Percentiles rank a stretch among this genome's conserved stretches.
These are phyloP conservation scores for Penicillium bialowiezense DNA, from an alignment of 495 filamentous ascomycete species.

Conservation along the genomic window DNA sequence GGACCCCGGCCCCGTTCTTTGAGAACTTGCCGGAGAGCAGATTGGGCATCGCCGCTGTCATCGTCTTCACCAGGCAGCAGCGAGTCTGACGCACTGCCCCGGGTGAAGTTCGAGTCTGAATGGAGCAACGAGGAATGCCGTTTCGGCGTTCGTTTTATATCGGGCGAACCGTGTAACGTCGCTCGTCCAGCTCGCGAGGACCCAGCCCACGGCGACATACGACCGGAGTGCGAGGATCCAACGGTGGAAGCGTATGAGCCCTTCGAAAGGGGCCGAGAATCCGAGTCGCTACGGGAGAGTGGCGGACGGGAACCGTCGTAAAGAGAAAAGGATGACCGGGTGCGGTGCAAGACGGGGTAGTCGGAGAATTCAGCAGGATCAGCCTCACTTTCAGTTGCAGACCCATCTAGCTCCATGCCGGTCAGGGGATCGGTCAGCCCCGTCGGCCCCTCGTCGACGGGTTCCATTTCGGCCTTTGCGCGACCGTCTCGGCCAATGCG, in stretches of 20 bases:
- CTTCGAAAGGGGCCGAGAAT: slow-evolving; percentile 51
- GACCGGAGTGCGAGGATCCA: slow-evolving; percentile 41
- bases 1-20: slow-evolving; percentile 58
- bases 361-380: slow-evolving; percentile 65
- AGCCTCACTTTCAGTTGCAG: slow-evolving; percentile 46
- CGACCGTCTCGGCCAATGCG: slow-evolving; percentile 69
- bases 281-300: slow-evolving; percentile 52
- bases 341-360: slow-evolving; percentile 62
- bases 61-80: slow-evolving; percentile 51
- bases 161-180: slow-evolving; percentile 28
- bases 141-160: slow-evolving; percentile 39
- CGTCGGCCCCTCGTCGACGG: slow-evolving; percentile 46
- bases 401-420: slow-evolving; percentile 47
- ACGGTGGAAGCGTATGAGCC: slow-evolving; percentile 48
- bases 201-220: slow-evolving; percentile 42
- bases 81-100: slow-evolving; percentile 51
- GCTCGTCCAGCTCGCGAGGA: slow-evolving; percentile 30
- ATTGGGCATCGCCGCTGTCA: slow-evolving; percentile 51
- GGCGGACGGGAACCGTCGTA: slow-evolving; percentile 49
- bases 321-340: slow-evolving; percentile 59
- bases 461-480: slow-evolving; percentile 67
- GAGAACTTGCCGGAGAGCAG: slow-evolving; percentile 71
- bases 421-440: slow-evolving; percentile 40
- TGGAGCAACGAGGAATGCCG: slow-evolving; percentile 32
- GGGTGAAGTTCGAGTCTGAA: slow-evolving; percentile 35